Evolutionary conservation across 441 rosid species (phyloP).

Genomic region (Hypseocharis bilobata): DNA sequence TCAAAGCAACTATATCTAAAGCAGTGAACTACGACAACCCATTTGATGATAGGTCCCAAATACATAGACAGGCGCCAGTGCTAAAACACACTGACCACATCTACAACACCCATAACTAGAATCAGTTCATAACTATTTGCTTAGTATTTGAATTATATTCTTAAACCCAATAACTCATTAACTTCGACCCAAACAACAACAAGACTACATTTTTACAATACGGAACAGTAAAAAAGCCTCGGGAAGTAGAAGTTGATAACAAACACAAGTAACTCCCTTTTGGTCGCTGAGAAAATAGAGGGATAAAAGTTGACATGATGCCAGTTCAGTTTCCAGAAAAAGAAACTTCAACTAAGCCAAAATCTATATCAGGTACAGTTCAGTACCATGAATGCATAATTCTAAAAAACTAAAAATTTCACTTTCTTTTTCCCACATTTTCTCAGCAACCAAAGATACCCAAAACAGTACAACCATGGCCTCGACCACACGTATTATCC

Average conservation of each 20-base stretch:
- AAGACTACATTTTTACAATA: no score
- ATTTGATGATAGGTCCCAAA: constrained; percentile 9
- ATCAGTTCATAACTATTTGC: constrained; percentile 8
- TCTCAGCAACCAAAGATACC: neutral
- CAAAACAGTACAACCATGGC: neutral
- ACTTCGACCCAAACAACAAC: neutral
- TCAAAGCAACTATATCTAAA: constrained; percentile 8
- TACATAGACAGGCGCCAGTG: constrained; percentile 7
- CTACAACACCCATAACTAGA: constrained; percentile 19
- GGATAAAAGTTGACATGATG: neutral
- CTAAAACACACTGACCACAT: neutral
- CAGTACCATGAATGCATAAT: neutral
- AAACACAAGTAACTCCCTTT: neutral
- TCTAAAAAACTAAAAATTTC: neutral
- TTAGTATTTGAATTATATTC: neutral
- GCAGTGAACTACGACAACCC: neutral
- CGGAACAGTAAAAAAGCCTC: no score
- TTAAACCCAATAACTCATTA: neutral
- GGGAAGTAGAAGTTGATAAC: no score
- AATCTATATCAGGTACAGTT: neutral
- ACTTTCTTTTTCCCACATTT: neutral
- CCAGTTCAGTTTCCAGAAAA: neutral
- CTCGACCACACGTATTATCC: neutral
- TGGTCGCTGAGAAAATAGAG: neutral
- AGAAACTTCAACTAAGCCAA: neutral